These are phyloP conservation scores for Neurospora tetraspora DNA, from an alignment of 495 filamentous ascomycete genomes.

Conservation along the genomic window DNA sequence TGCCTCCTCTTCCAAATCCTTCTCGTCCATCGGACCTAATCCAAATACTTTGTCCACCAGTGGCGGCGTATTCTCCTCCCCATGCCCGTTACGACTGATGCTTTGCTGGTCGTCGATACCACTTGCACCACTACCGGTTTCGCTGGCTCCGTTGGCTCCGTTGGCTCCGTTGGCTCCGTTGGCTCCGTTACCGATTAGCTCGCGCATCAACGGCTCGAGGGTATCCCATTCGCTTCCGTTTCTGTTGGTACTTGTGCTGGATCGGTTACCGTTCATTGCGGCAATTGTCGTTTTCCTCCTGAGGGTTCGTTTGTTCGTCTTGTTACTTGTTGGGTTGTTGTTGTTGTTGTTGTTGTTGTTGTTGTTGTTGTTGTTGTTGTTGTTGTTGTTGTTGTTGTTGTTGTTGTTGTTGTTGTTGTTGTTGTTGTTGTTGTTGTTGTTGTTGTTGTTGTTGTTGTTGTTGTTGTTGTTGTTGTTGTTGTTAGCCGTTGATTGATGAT, in stretches of 20 bases:
- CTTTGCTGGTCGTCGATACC: not conserved
- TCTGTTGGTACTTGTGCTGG: not conserved
- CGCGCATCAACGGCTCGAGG: slow-evolving; percentile 14
- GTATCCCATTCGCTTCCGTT: slow-evolving; percentile 3
- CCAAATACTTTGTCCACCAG: not conserved
- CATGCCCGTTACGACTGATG: not conserved
- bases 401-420: not conserved
- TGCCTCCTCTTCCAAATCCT: not conserved
- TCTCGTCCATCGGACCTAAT: not conserved
- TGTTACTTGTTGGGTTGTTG: not conserved
- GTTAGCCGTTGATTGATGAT: not conserved
- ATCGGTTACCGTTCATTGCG: not conserved
- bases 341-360: not conserved
- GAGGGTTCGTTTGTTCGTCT: not conserved
- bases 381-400: not conserved
- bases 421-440: not conserved
- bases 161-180: not conserved
- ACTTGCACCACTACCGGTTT: not conserved
- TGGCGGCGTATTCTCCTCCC: not conserved
- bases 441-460: not conserved
- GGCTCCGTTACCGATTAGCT: not conserved
- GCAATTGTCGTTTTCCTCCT: not conserved
- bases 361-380: not conserved
- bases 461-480: not conserved
- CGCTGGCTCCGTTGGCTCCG: not conserved